A percentile compares a stretch with the other conserved stretches of the same genome.
Conservation (phyloP, 768 basidiomycete species). For the Boletus subcaerulescens region DNA sequence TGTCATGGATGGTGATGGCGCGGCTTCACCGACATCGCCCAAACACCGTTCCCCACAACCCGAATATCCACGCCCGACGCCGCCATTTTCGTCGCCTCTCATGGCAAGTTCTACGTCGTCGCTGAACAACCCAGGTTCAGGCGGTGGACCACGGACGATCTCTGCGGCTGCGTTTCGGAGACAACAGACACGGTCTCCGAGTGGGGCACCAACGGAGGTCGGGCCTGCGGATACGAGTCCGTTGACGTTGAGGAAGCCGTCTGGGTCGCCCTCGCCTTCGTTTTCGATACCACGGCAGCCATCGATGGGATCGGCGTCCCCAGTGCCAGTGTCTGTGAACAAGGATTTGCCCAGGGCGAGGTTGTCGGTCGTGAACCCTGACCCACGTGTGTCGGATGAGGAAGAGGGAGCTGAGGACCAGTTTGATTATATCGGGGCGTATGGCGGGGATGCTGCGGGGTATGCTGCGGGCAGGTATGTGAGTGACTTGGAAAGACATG, state of each 20-base stretch:
- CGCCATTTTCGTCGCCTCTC: conserved; percentile 29
- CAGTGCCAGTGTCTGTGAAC: conserved; percentile 15
- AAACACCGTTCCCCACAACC: conserved; percentile 36
- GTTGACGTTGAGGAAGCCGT: conserved; percentile 46
- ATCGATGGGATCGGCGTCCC: conserved; percentile 22
- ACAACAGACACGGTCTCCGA: conserved; percentile 38
- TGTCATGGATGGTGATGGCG: not conserved
- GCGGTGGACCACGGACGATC: conserved; percentile 51
- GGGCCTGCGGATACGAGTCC: conserved; percentile 46
- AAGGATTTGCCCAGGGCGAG: conserved; percentile 9
- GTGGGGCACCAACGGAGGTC: conserved; percentile 17
- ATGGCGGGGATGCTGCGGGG: conserved; percentile 34
- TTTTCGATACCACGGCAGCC: not conserved
- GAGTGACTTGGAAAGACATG: conserved; percentile 40
- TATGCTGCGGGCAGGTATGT: conserved; percentile 46
- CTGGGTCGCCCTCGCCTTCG: conserved; percentile 28
- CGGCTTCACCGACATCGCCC: conserved; percentile 1
- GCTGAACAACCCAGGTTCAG: conserved; percentile 27
- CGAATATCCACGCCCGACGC: conserved; percentile 42
- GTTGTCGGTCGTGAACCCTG: conserved; percentile 30
- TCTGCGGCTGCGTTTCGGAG: conserved; percentile 74
- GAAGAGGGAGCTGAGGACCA: conserved; percentile 37
- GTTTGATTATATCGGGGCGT: conserved; percentile 60
- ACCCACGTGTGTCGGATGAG: conserved; percentile 26
- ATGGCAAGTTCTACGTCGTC: conserved; percentile 36